Evolutionary conservation across 768 basidiomycete species (phyloP).

Genomic region (Rhodotorula graminis): DNA sequence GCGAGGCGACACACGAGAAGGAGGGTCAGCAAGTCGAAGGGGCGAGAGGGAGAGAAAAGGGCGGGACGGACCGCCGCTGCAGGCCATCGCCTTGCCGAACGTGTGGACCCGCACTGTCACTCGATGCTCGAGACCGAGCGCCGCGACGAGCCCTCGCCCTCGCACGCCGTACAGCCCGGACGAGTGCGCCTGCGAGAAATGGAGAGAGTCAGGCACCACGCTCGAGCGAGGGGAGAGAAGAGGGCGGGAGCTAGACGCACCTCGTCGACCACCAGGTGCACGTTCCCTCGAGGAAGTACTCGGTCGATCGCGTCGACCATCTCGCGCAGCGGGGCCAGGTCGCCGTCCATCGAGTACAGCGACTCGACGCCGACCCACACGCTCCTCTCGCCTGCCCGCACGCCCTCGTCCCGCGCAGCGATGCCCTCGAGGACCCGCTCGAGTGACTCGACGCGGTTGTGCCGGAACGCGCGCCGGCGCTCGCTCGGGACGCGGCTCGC

Average conservation of each 20-base stretch:
- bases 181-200: constrained; percentile 61
- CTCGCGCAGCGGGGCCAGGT: constrained; percentile 66
- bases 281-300: constrained; percentile 59
- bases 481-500: constrained; percentile 50
- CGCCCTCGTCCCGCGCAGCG: constrained; percentile 43
- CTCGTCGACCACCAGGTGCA: constrained; percentile 73
- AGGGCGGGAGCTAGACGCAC: neutral
- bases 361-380: constrained; percentile 82
- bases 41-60: neutral
- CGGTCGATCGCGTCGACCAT: constrained; percentile 62
- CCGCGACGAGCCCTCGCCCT: constrained; percentile 68
- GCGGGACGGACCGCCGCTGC: constrained; percentile 66
- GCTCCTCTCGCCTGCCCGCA: constrained; percentile 45
- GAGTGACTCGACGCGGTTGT: constrained; percentile 60
- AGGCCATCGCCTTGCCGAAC: constrained; percentile 85
- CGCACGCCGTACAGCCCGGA: constrained; percentile 80
- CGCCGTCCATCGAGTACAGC: constrained; percentile 95
- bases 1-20: neutral
- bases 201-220: neutral
- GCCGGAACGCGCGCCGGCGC: constrained; percentile 58
- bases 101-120: constrained; percentile 78
- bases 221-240: neutral
- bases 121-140: constrained; percentile 63
- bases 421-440: constrained; percentile 49
- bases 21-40: neutral